Evolutionary conservation across 1,139 yeast genomes (phyloP).

Genomic region (Yamadazyma diddensiae): DNA sequence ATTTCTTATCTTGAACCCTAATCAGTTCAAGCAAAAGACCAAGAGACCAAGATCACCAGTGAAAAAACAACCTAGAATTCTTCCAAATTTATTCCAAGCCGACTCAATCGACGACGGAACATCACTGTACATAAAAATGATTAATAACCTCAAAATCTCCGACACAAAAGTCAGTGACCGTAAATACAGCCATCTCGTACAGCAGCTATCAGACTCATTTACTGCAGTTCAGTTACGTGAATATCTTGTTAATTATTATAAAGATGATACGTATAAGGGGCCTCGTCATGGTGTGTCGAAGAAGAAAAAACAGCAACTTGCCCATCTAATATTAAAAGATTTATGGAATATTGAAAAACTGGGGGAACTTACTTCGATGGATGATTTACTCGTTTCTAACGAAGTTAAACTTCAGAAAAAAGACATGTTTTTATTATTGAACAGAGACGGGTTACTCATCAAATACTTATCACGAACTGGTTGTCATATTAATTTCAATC

Average conservation of each 20-base stretch:
- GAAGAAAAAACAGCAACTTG: slow-evolving; percentile 15
- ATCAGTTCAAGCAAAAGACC: background rate
- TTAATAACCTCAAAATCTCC: slow-evolving; percentile 9
- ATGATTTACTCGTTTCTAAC: slow-evolving; percentile 39
- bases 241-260: slow-evolving; percentile 16
- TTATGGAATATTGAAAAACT: slow-evolving; percentile 39
- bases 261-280: slow-evolving; percentile 3
- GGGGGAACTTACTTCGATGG: slow-evolving; percentile 27
- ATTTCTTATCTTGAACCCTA: slow-evolving; percentile 6
- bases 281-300: slow-evolving; percentile 2
- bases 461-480: slow-evolving; percentile 55
- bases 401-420: slow-evolving; percentile 35
- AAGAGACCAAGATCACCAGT: background rate
- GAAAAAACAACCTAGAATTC: background rate
- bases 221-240: slow-evolving; percentile 20
- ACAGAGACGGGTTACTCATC: slow-evolving; percentile 45
- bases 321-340: slow-evolving; percentile 26
- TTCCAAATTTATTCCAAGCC: slow-evolving; percentile 1
- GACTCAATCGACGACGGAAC: background rate
- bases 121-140: slow-evolving; percentile 8
- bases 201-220: slow-evolving; percentile 17
- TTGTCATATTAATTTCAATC: slow-evolving; percentile 44
- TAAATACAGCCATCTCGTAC: slow-evolving; percentile 5
- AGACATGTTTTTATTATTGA: slow-evolving; percentile 49
- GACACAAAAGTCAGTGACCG: slow-evolving; percentile 9